Evolutionary conservation across 441 rosid species (phyloP), one percentile per base, ranked within the genome.

Genomic region (Syzygium syzygioides): DNA sequence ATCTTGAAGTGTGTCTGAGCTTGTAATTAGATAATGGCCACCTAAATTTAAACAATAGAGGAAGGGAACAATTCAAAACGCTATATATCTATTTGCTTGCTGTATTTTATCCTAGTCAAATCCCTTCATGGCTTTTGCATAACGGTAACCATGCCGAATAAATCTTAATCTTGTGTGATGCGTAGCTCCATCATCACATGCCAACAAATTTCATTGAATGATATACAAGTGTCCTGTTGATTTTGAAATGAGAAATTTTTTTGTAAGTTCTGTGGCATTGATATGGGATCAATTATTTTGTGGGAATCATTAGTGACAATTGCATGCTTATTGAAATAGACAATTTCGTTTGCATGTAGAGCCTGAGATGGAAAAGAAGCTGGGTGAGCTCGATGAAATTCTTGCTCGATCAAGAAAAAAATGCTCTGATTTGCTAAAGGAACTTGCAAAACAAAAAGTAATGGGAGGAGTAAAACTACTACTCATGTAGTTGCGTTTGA

Each of bases 331-430:
- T 48, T 50, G 85, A 80, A 28, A 26, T 19, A 30, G n/a, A 80
- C 30, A 14, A 41, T 30, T 26, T 60, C 25, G 14, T 26, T 60
- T 88, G 79, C 86, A 80, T 92, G 3, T 56, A 97, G 99, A 93
- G 90, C 85, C 86, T 89, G 96, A 95, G 90, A 94, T 94, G 94
- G 93, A 90, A 91, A 93, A 88, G 45, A 94, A 88, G 87, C 96
- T 95, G 92, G 95, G 91, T 90, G 94, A 89, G 85, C 86, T 90
- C 32, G 94, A 86, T 87, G 90, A 91, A 50, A 86, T 85, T 87
- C 91, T 97, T 86, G 88, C 90, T 19, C 92, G 94, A 66, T 86
- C 94, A 92, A 93, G 91, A 88, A 92, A 91, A 66, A 92, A 91
- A 37, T 93, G 89, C 89, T 91, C 88, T 52, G 89, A 91, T 87